Base-by-base conservation (phyloP, 805 yeast species). In the Pichia californica region DNA sequence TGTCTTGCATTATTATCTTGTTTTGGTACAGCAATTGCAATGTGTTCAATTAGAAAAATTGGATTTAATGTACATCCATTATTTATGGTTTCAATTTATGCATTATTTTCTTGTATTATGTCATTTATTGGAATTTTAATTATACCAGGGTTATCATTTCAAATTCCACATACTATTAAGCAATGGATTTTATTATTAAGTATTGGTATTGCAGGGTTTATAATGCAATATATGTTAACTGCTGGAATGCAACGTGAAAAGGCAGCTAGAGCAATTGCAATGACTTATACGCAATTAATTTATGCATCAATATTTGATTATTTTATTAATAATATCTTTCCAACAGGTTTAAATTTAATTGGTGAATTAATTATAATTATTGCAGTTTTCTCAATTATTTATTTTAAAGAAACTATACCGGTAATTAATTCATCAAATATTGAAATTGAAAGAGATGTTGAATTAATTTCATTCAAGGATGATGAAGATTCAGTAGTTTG, bases 51-150 rank as follows among this genome's bases (percentile, higher is more conserved):
- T 43, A 69, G 95, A 31, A 78, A 75, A 49, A 83, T 89, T 31
- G 95, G 95, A 20, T 75, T 73, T 41, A 64, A 76, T 31, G 93
- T 88, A 1, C 95, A 88, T 61, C 88, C 96, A 0, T 67, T 88
- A 21, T 60, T 88, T 33, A 78, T 87, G 20, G 96, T 88, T 2
- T 74, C 86, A 40, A 83, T 81, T 57, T 87, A 83, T 63, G 79
- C 96, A 0, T 63, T 80, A 31, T 67, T 73, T 36, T 75, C 85
- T 9, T 67, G 76, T 20, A 48, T 83, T 1, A 68, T 81, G 1
- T 72, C 89, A 2, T 58, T 72, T 13, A 36, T 70, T 4, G 76
- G 79, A 13, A 70, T 84, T 14, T 19, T 78, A 0, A 49, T 76
- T 0, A 57, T 77, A 1, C 91, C 94, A 1, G 72, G 77, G 1